Percentiles rank a stretch among this genome's conserved stretches.
phyloP scores from a whole-genome alignment of 2,329 filamentous ascomycete species.

The Aspergillus sergii region DNA sequence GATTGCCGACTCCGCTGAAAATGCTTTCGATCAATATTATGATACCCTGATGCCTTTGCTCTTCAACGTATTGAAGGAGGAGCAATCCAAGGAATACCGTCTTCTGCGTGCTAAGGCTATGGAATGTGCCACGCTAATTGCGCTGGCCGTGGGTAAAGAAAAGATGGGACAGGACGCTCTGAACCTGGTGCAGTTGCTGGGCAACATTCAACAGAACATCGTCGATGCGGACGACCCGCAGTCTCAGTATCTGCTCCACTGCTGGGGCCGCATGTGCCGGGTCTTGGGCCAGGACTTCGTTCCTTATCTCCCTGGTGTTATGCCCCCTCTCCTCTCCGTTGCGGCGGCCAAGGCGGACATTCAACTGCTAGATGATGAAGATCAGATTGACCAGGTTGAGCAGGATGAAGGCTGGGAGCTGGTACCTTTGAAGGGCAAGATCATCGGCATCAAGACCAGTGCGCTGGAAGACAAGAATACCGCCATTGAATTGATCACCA shows the following conservation, averaged over 20 bases:
- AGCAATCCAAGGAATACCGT: conserved; percentile 91
- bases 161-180: conserved; percentile 86
- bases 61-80: conserved; percentile 83
- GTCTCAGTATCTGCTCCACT: conserved; percentile 95
- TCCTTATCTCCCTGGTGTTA: conserved; percentile 88
- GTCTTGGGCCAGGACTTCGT: conserved; percentile 89
- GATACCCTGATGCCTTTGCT: conserved; percentile 93
- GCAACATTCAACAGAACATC: conserved; percentile 82
- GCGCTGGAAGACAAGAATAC: conserved; percentile 98
- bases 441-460: conserved; percentile 97
- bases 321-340: conserved; percentile 88
- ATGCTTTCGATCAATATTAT: conserved; percentile 93
- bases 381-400: conserved; percentile 88
- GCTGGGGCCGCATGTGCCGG: conserved; percentile 98
- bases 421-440: conserved; percentile 94
- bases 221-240: conserved; percentile 93
- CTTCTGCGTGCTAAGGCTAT: conserved; percentile 94
- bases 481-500: conserved; percentile 97
- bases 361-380: conserved; percentile 91
- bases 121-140: conserved; percentile 95
- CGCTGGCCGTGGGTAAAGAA: conserved; percentile 90
- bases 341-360: conserved; percentile 96
- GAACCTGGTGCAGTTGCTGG: conserved; percentile 83
- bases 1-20: conserved; percentile 96
- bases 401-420: conserved; percentile 98